Base-by-base conservation (phyloP, 129 eudicot species). In the Pseudognaphalium luteoalbum region DNA sequence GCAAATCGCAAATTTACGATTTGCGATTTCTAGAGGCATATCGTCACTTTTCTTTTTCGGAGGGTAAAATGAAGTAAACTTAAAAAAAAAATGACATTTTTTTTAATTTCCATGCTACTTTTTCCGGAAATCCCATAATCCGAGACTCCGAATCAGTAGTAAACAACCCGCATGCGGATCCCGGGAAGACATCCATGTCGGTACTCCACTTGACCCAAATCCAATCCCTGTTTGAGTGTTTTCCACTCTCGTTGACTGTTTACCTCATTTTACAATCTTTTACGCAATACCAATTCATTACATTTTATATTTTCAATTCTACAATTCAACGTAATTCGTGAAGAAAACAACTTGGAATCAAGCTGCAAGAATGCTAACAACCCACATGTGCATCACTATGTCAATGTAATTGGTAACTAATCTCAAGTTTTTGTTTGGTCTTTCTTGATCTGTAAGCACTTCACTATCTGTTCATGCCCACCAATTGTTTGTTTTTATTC, bases 111-210 rank as follows among this genome's bases (percentile, higher is more conserved):
- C n/a, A n/a, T n/a, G n/a, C n/a, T 47, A 47, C 54, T 47, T 47
- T 47, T 21, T 61, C 62, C 70, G n/a, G n/a, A 11, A 3, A 0
- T 76, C 52, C 54, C 59, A 66, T 16, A 76, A 17, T n/a, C 68
- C 75, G 32, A 77, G 81, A 67, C 68, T 20, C 47, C 20, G 33
- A 74, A 22, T 32, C 4, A n/a, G 80, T 41, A 44, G 52, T 1
- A 17, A 71, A 39, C 0, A 17, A 71, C 21, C 37, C 66, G 68
- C 83, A 52, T 72, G 83, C 78, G 78, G 78, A 73, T 57, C 62
- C 62, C 64, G 52, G 15, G 42, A 80, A 57, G 65, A 58, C 57
- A 80, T 73, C 79, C 79, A 67, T 80, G 79, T 80, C 83, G 79
- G 79, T 39, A 80, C 78, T 54, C 14, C 8, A 9, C 56, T 61